These are phyloP conservation scores for Microbotryomycetes sp. DNA, from an alignment of 1,284 basidiomycete species.

Conservation along the genomic window DNA sequence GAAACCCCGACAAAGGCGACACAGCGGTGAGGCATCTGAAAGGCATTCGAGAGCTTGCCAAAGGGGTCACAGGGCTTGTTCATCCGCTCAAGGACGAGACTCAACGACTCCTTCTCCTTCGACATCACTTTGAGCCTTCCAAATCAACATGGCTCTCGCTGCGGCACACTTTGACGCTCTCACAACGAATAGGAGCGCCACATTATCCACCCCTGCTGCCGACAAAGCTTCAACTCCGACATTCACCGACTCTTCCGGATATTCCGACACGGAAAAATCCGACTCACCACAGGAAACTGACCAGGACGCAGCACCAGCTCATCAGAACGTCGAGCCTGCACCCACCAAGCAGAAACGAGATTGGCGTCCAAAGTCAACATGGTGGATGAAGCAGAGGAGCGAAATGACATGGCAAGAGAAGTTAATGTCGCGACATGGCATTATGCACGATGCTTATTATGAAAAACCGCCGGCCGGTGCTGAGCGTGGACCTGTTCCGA, in stretches of 20 bases:
- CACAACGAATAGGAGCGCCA: no score
- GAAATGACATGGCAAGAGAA: constrained; percentile 1
- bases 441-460: neutral
- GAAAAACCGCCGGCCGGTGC: neutral
- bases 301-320: neutral
- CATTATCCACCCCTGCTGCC: no score
- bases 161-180: no score
- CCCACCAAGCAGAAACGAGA: neutral
- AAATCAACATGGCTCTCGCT: no score
- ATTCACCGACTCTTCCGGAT: neutral
- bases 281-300: neutral
- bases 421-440: neutral
- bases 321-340: neutral
- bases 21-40: no score
- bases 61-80: no score
- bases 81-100: no score
- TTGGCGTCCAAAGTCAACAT: constrained; percentile 1
- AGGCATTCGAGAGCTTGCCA: no score
- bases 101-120: no score
- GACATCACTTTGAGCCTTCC: no score
- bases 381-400: neutral
- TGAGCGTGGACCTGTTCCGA: constrained; percentile 3
- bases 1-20: no score
- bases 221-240: no score
- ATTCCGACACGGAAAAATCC: neutral